Evolutionary conservation across 2,329 filamentous ascomycete species (phyloP), one percentile per base, ranked within the genome.

Genomic region (Xenoacremonium recifei): DNA sequence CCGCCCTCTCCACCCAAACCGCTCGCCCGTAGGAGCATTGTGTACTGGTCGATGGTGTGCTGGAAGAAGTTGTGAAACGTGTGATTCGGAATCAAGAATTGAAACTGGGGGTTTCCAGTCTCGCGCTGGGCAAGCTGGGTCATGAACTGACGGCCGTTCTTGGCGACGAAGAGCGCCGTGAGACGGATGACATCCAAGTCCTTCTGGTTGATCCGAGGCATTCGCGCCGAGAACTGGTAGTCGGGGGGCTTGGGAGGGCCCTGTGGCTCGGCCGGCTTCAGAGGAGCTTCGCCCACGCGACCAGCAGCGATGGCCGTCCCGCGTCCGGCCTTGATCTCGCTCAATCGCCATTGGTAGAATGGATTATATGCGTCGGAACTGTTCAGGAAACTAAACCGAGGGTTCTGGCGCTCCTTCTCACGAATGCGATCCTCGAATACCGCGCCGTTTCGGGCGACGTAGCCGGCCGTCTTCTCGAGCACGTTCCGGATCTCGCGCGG

Each of bases 51-150:
- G 46, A 96, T 84, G 45, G 96, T 77, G 50, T 91, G 82, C 55
- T 89, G 88, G 67, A 96, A 97, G 71, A 93, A 97, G 64, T 92
- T 91, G 71, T 97, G 90, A 49, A 96, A 84, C 59, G 89, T 96
- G 72, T 99, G 93, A 59, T 96, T 95, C 13, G 91, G 89, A 40
- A 92, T 84, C 39, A 99, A 75, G 61, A 99, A 99, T 67, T 96
- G 90, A 65, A 97, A 99, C 63, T 99, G 92, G 53, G 84, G 90
- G 66, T 96, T 97, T 59, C 86, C 80, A 15, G 87, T 79, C 70
- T 99, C 92, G 52, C 89, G 82, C 68, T 96, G 92, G 18, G 87
- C 89, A 49, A 99, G 72, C 40, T 85, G 80, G 17, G 90, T 96
- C 80, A 96, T 89, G 69, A 93, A 99, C 47, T 86, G 84, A 47